Evolutionary conservation across 192 early-diverging fungal genomes (phyloP), one percentile per base, ranked within the genome.

Genomic region (Coemansia sp.): DNA sequence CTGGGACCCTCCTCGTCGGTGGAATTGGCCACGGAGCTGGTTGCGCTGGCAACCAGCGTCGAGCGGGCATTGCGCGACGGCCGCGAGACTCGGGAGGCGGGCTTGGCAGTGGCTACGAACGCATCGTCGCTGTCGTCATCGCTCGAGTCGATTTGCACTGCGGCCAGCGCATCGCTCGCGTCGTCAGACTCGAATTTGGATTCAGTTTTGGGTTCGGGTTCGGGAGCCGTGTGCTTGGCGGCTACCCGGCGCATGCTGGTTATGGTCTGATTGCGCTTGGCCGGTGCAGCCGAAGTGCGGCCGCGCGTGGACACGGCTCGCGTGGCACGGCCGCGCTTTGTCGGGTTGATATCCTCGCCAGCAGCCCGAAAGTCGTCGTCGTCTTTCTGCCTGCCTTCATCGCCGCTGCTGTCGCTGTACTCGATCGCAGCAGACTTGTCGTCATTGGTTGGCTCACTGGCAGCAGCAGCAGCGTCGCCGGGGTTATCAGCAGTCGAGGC

Each of bases 1-100:
- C 36, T 35, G 2, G 6, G 27, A 15, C 21, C 21, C 27, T 41
- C 49, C 25, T 55, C 49, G 12, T 17, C 27, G 17, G 60, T 39
- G 15, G 28, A 50, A 4, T 36, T 17, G 4, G 20, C 46, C 4
- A 15, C 50, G 6, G 60, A 53, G 19, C 10, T 34, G 26, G 30
- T 38, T 2, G 20, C 15, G 45, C 27, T 31, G 22, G 25, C 32
- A n/a, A 17, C 29, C 55, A 41, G 57, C 31, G 53, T 77, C 28
- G 50, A 70, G 31, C 34, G 62, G 11, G 60, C 75, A 53, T 49
- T 70, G 38, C 47, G 75, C 12, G 60, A 82, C 15, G 67, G 68
- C 34, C 51, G 64, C 7, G 52, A 63, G 11, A 70, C 29, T 5
- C 28, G 14, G 19, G 22, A 8, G 2, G 10, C 22, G 40, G 40